phyloP scores from a whole-genome alignment of 306 rosid genomes.

The Elaeagnus macrophylla region DNA sequence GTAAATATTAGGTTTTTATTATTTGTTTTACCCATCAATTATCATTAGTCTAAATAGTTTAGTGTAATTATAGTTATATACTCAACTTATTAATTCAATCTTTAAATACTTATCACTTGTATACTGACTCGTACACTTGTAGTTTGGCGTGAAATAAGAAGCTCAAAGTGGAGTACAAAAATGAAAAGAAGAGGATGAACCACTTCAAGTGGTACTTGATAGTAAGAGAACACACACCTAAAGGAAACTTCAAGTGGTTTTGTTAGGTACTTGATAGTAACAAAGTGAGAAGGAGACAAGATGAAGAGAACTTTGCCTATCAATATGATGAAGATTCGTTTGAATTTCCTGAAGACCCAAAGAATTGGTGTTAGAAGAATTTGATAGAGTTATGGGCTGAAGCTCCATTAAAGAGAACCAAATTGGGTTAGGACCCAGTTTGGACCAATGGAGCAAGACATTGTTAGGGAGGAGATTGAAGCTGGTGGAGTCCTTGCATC shows the following conservation, averaged over 20 bases:
- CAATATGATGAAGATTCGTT: constrained; percentile 23
- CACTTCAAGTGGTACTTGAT: constrained; percentile 16
- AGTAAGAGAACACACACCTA: constrained; percentile 27
- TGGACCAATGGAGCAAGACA: constrained; percentile 47
- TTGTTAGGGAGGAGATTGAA: constrained; percentile 32
- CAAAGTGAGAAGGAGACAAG: constrained; percentile 16
- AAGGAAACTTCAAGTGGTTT: constrained; percentile 25
- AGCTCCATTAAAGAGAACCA: constrained; percentile 34
- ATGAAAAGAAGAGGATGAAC: constrained; percentile 12
- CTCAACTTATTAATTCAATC: too few relatives aligned
- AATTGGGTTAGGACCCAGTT: constrained; percentile 86
- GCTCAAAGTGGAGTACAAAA: background rate
- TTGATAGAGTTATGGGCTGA: constrained; percentile 68
- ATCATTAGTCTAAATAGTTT: too few relatives aligned
- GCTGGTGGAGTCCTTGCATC: constrained; percentile 44
- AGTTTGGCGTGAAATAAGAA: too few relatives aligned
- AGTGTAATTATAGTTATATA: too few relatives aligned
- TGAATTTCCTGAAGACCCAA: constrained; percentile 62
- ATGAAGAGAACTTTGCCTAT: constrained; percentile 10
- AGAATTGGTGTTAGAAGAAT: constrained; percentile 66
- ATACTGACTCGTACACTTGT: too few relatives aligned
- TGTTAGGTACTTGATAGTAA: constrained; percentile 19
- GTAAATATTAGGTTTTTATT: too few relatives aligned
- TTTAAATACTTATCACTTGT: too few relatives aligned
- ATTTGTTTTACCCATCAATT: too few relatives aligned